Evolutionary conservation across 2,329 filamentous ascomycete genomes (phyloP).

Genomic region (Penicillium sp.): DNA sequence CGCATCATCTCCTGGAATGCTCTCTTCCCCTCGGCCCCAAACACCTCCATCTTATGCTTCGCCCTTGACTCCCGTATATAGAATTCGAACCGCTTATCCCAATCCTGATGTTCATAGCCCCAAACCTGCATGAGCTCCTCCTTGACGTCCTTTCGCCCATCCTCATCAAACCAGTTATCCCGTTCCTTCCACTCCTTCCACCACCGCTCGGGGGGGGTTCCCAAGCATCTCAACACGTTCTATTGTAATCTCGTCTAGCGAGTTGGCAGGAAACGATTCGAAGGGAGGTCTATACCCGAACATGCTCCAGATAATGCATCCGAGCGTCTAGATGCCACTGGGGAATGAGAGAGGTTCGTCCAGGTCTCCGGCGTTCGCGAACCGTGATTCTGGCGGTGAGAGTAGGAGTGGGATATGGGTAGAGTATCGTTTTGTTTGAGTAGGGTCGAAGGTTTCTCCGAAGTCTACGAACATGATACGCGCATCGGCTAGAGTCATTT

Average conservation of each 20-base stretch:
- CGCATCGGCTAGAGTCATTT: slow-evolving; percentile 25
- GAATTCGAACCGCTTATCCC: slow-evolving; percentile 13
- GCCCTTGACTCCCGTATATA: slow-evolving; percentile 19
- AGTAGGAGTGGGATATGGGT: slow-evolving; percentile 27
- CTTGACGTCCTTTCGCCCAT: slow-evolving; percentile 22
- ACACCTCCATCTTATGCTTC: background rate
- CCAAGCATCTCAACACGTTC: slow-evolving; percentile 35
- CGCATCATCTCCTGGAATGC: slow-evolving; percentile 25
- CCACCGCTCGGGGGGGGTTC: slow-evolving; percentile 27
- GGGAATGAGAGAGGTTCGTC: slow-evolving; percentile 35
- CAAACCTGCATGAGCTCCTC: background rate
- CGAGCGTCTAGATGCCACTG: slow-evolving; percentile 33
- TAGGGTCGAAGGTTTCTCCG: slow-evolving; percentile 29
- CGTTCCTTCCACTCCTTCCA: slow-evolving; percentile 31
- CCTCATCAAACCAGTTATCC: slow-evolving; percentile 28
- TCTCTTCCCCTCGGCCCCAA: slow-evolving; percentile 18
- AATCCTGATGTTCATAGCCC: background rate
- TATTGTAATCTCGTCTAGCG: slow-evolving; percentile 28
- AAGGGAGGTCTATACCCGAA: slow-evolving; percentile 33
- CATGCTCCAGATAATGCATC: slow-evolving; percentile 41
- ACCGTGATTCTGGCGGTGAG: slow-evolving; percentile 38
- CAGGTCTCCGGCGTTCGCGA: slow-evolving; percentile 27
- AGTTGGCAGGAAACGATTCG: slow-evolving; percentile 23
- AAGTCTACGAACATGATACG: slow-evolving; percentile 29
- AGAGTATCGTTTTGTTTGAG: slow-evolving; percentile 7